Evolutionary conservation across 495 filamentous ascomycete genomes (phyloP).

Genomic region (Acidiella bohemica): DNA sequence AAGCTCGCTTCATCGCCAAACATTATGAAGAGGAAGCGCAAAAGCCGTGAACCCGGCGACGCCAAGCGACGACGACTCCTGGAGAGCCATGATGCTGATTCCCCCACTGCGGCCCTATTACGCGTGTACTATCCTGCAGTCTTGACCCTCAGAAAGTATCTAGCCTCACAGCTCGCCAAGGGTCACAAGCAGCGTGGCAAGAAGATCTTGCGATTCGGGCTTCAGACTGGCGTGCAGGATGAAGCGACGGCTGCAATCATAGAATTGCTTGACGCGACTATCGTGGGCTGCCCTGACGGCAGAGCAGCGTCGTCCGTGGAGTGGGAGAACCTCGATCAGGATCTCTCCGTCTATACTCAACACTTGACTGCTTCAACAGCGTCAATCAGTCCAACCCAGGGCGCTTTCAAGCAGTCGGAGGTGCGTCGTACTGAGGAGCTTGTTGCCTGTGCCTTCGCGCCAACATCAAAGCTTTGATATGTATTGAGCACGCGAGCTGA

Average conservation of each 20-base stretch:
- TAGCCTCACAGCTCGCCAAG: neutral
- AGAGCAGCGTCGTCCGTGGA: slow-evolving; percentile 26
- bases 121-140: neutral
- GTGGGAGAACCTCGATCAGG: slow-evolving; percentile 28
- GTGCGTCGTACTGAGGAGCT: slow-evolving; percentile 29
- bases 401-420: slow-evolving; percentile 43
- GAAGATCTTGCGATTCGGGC: no score
- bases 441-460: neutral
- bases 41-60: no score
- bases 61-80: no score
- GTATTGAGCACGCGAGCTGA: no score
- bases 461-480: no score
- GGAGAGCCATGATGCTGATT: no score
- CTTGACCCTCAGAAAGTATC: neutral
- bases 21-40: no score
- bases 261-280: slow-evolving; percentile 46
- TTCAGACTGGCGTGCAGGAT: no score
- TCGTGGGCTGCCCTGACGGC: slow-evolving; percentile 40
- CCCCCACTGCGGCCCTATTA: neutral
- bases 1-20: no score
- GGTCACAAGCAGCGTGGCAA: no score
- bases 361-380: slow-evolving; percentile 36
- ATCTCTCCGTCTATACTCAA: slow-evolving; percentile 57
- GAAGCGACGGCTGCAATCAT: no score
- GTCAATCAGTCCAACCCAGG: slow-evolving; percentile 29